A percentile compares a stretch with the other conserved stretches of the same genome.
Conservation (phyloP, 305 asterid genomes). For the Fraxinus xanthoxyloides region DNA sequence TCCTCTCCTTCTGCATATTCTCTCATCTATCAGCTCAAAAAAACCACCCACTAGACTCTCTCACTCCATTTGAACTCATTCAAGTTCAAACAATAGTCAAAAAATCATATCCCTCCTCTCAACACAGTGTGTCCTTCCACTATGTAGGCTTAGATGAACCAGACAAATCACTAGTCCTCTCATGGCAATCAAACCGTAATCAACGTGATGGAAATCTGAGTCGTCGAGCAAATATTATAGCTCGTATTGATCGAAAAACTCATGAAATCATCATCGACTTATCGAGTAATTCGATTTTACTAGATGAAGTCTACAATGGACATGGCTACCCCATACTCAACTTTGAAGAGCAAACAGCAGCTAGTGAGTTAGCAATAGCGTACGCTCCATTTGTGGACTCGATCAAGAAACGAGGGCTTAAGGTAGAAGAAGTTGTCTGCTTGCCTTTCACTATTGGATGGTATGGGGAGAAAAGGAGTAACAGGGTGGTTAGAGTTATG, state of each 20-base stretch:
- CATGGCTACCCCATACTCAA: slow-evolving; percentile 43
- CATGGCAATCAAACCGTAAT: slow-evolving; percentile 29
- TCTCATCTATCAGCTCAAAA: slow-evolving; percentile 10
- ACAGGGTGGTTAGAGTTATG: slow-evolving; percentile 29
- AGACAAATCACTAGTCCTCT: slow-evolving; percentile 32
- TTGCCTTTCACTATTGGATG: slow-evolving; percentile 37
- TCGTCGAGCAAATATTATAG: slow-evolving; percentile 38
- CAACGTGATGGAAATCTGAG: not conserved
- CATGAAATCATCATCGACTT: slow-evolving; percentile 38
- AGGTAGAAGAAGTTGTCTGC: slow-evolving; percentile 36
- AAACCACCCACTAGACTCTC: slow-evolving; percentile 42
- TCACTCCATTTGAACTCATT: slow-evolving; percentile 38
- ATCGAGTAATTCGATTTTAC: slow-evolving; percentile 18
- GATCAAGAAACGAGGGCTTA: slow-evolving; percentile 38
- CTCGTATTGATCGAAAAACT: slow-evolving; percentile 19
- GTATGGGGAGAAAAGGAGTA: slow-evolving; percentile 37
- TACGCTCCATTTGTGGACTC: slow-evolving; percentile 41
- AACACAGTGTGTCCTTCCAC: slow-evolving; percentile 35
- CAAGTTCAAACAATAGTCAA: slow-evolving; percentile 36
- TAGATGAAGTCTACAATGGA: slow-evolving; percentile 34
- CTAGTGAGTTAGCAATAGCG: slow-evolving; percentile 22
- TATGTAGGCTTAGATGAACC: slow-evolving; percentile 57
- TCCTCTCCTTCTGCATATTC: slow-evolving; percentile 13
- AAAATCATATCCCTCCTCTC: not conserved
- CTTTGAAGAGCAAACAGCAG: slow-evolving; percentile 27